Evolutionary conservation across 2,329 filamentous ascomycete genomes (phyloP).

Genomic region (Xylariaceae sp.): DNA sequence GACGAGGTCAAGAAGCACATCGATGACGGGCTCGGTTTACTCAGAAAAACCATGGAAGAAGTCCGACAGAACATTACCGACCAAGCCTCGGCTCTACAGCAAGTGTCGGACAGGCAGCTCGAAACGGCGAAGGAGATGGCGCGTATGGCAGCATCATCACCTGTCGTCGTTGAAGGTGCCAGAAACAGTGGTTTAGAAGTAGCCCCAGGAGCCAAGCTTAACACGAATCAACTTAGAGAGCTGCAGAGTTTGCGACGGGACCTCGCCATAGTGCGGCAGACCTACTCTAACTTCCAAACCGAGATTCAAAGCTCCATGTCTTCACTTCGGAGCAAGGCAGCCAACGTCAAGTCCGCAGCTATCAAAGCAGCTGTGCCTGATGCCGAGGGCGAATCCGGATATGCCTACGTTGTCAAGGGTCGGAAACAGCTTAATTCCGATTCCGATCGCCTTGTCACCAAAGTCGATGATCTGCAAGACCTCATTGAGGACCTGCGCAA

Average conservation of each 20-base stretch:
- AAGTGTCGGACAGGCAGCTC: slow-evolving; percentile 84
- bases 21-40: slow-evolving; percentile 78
- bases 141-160: slow-evolving; percentile 44
- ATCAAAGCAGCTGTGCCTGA: slow-evolving; percentile 65
- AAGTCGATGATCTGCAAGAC: slow-evolving; percentile 96
- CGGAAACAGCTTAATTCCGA: slow-evolving; percentile 84
- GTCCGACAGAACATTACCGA: slow-evolving; percentile 79
- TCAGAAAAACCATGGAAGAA: slow-evolving; percentile 78
- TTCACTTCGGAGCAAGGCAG: slow-evolving; percentile 73
- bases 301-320: slow-evolving; percentile 87
- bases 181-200: slow-evolving; percentile 33
- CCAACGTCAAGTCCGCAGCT: slow-evolving; percentile 70
- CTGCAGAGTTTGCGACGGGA: slow-evolving; percentile 80
- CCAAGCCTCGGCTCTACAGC: slow-evolving; percentile 74
- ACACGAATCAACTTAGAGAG: slow-evolving; percentile 64
- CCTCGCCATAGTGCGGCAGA: slow-evolving; percentile 85
- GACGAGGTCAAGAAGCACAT: slow-evolving; percentile 97
- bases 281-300: slow-evolving; percentile 83
- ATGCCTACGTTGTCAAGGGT: slow-evolving; percentile 76
- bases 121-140: slow-evolving; percentile 86
- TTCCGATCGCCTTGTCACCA: slow-evolving; percentile 82
- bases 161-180: slow-evolving; percentile 47
- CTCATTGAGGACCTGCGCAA: slow-evolving; percentile 94
- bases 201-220: slow-evolving; percentile 38
- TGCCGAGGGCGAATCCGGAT: slow-evolving; percentile 72